Conservation (phyloP, 2,329 filamentous ascomycete genomes). For the Aspergillus tubingensis region DNA sequence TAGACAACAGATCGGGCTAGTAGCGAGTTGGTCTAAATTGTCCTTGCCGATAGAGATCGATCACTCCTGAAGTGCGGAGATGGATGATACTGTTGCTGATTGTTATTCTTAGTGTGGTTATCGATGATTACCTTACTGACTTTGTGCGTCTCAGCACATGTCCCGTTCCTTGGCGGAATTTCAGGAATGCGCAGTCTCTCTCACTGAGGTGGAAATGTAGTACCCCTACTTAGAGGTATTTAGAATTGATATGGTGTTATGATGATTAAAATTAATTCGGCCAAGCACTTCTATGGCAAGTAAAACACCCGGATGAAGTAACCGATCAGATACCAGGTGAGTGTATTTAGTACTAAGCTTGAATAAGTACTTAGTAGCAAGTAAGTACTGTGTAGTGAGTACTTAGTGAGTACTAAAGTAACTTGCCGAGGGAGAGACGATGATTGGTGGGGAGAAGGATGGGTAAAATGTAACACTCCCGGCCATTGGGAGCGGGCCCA, state of each 20-base stretch:
- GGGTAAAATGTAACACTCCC: constrained; percentile 26
- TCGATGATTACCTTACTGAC: neutral
- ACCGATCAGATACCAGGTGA: neutral
- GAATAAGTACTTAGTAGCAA: neutral
- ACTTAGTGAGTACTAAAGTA: no score
- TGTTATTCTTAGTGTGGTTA: no score
- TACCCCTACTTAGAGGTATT: neutral
- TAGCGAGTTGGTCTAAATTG: neutral
- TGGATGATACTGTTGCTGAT: neutral
- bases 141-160: neutral
- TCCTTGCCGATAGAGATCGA: neutral
- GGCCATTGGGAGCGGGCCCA: constrained; percentile 20
- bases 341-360: no score
- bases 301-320: neutral
- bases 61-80: no score
- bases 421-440: neutral
- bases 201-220: neutral
- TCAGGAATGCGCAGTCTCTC: neutral
- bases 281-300: no score
- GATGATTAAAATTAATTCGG: no score
- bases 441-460: constrained; percentile 1
- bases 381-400: no score
- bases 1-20: no score
- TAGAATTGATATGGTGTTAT: no score
- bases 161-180: neutral